A percentile compares a stretch with the other conserved stretches of the same genome.
Conservation (phyloP, 345 rosid genomes). For the Lepidium aucheri region DNA sequence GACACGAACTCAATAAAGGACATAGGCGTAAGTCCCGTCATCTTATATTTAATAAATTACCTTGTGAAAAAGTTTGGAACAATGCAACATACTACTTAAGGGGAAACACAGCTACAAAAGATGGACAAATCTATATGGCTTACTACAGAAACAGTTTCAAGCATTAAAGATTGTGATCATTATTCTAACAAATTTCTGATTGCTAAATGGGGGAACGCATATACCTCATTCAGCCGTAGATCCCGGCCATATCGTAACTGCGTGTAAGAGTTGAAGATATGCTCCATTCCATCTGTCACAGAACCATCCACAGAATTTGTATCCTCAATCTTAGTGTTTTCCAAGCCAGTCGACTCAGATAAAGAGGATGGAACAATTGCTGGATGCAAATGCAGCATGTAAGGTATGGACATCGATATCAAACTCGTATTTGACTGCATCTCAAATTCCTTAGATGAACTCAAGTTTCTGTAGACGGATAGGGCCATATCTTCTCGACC, state of each 20-base stretch:
- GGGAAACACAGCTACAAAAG: background rate
- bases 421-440: conserved; percentile 47
- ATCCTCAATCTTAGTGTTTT: conserved; percentile 69
- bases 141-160: background rate
- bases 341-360: conserved; percentile 60
- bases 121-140: conserved; percentile 2
- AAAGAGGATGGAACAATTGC: conserved; percentile 75
- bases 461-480: conserved; percentile 39
- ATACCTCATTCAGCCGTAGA: conserved; percentile 91
- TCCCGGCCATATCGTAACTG: conserved; percentile 89
- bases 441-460: conserved; percentile 53
- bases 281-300: conserved; percentile 93
- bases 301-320: conserved; percentile 67
- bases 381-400: conserved; percentile 91
- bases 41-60: background rate
- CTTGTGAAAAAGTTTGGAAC: background rate
- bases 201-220: background rate
- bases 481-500: conserved; percentile 92
- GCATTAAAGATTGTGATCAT: background rate
- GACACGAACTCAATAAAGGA: background rate
- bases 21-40: background rate
- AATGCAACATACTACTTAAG: background rate
- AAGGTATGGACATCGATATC: conserved; percentile 79
- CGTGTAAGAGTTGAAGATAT: conserved; percentile 77
- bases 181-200: background rate